Evolutionary conservation across 352 stramenopile species (phyloP).

Genomic region (Pythium dissotocum): DNA sequence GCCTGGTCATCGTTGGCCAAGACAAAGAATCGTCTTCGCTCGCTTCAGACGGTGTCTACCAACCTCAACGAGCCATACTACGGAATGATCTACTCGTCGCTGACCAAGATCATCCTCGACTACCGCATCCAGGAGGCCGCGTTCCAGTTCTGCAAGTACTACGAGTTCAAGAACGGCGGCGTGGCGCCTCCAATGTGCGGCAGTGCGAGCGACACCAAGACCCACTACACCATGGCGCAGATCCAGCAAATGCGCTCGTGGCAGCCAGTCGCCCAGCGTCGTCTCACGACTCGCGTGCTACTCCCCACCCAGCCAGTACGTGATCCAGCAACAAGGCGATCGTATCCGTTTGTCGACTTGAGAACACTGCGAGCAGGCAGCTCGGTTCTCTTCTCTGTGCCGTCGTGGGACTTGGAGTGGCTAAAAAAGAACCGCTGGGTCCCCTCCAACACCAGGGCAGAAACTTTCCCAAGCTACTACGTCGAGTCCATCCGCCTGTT

Average conservation of each 20-base stretch:
- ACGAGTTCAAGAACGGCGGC: slow-evolving; percentile 21
- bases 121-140: slow-evolving; percentile 18
- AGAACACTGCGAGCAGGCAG: not conserved
- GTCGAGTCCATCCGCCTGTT: slow-evolving; percentile 9
- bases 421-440: slow-evolving; percentile 9
- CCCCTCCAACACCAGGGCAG: not conserved
- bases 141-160: slow-evolving; percentile 26
- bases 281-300: slow-evolving; percentile 1
- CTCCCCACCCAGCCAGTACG: slow-evolving; percentile 2
- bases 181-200: slow-evolving; percentile 14
- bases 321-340: not conserved
- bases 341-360: slow-evolving; percentile 15
- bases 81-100: slow-evolving; percentile 12
- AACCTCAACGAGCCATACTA: slow-evolving; percentile 14
- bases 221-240: slow-evolving; percentile 13
- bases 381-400: not conserved
- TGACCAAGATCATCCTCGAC: slow-evolving; percentile 12
- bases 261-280: not conserved
- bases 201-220: not conserved
- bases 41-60: not conserved
- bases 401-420: slow-evolving; percentile 13
- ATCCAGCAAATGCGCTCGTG: slow-evolving; percentile 20
- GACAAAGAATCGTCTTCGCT: not conserved
- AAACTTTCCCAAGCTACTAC: slow-evolving; percentile 10
- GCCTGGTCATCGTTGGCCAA: not conserved